phyloP scores from a whole-genome alignment of 352 stramenopile genomes.

The Phytophthora pistaciae region DNA sequence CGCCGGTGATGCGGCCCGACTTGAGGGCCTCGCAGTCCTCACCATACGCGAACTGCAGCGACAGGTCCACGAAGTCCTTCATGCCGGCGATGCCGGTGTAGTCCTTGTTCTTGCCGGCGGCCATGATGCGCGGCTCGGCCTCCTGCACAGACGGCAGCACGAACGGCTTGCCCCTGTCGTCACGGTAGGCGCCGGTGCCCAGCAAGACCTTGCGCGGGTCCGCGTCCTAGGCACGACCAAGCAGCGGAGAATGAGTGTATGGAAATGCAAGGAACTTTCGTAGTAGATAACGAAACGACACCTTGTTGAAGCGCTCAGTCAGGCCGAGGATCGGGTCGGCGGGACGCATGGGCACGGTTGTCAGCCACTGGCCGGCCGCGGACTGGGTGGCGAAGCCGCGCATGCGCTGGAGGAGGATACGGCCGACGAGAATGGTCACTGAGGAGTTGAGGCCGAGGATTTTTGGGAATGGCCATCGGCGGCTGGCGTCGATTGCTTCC shows the following conservation, averaged over 20 bases:
- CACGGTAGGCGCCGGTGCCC: constrained; percentile 99
- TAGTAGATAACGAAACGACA: constrained; percentile 18
- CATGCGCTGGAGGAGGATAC: constrained; percentile 38
- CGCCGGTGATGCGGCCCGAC: constrained; percentile 93
- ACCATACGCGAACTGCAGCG: constrained; percentile 97
- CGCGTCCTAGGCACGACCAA: constrained; percentile 75
- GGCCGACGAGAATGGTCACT: constrained; percentile 42
- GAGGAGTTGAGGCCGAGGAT: constrained; percentile 19
- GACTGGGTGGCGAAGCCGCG: constrained; percentile 59
- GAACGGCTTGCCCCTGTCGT: constrained; percentile 95
- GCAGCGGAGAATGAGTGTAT: constrained; percentile 1
- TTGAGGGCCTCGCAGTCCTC: constrained; percentile 93
- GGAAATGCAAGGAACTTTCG: constrained; percentile 10
- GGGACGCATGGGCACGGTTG: constrained; percentile 94
- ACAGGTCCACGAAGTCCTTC: constrained; percentile 96
- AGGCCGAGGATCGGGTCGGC: constrained; percentile 97
- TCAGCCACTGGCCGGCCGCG: constrained; percentile 69
- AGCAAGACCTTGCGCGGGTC: constrained; percentile 97
- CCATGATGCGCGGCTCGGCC: constrained; percentile 96
- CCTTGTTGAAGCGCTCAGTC: constrained; percentile 93
- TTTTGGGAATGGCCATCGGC: constrained; percentile 34
- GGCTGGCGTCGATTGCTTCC: constrained; percentile 7
- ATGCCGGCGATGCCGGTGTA: constrained; percentile 98
- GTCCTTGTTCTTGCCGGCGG: constrained; percentile 96
- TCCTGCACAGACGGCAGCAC: constrained; percentile 97